phyloP scores from a whole-genome alignment of 2,329 filamentous ascomycete species.

The Talaromyces verruculosus region DNA sequence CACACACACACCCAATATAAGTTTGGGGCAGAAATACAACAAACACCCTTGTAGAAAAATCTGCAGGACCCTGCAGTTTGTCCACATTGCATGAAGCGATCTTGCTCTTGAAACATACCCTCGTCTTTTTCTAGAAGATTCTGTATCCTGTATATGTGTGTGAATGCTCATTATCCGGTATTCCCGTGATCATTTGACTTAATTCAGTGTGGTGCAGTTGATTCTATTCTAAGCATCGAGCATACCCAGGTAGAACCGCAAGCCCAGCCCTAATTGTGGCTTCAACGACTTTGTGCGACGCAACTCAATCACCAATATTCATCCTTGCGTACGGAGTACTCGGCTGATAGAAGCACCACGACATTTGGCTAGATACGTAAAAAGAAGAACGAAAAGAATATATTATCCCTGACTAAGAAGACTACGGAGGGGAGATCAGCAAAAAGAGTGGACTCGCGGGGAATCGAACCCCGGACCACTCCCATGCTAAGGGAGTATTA shows the following conservation, averaged over 20 bases:
- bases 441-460: constrained; percentile 27
- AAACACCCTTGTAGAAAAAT: background rate
- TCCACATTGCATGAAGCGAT: background rate
- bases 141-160: background rate
- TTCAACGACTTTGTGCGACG: background rate
- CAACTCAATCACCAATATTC: background rate
- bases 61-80: background rate
- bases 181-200: background rate
- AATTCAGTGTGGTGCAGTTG: background rate
- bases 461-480: constrained; percentile 47
- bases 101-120: background rate
- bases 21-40: background rate
- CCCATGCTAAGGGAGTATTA: constrained; percentile 45
- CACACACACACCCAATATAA: background rate
- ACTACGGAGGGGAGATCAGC: background rate
- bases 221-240: background rate
- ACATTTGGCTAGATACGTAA: background rate
- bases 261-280: background rate
- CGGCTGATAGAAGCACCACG: background rate
- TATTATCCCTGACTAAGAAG: no score
- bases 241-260: background rate
- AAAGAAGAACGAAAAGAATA: background rate
- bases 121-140: background rate
- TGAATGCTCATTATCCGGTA: background rate
- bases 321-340: background rate